These are phyloP conservation scores for Lodderomyces oxycetoniae DNA, from an alignment of 1,139 yeast species.

Conservation along the genomic window DNA sequence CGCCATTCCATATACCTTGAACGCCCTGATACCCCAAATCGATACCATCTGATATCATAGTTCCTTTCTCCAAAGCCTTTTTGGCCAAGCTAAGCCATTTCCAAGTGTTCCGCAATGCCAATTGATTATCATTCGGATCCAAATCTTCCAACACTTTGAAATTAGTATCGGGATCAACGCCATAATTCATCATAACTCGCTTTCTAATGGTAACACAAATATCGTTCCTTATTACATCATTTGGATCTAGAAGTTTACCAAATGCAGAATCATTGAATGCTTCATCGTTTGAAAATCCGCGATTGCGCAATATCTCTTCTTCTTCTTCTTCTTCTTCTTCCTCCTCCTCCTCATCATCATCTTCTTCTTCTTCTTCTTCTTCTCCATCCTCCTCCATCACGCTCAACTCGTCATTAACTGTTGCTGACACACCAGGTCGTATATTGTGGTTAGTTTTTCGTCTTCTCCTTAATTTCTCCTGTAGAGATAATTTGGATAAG, in stretches of 20 bases:
- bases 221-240: slow-evolving; percentile 51
- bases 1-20: slow-evolving; percentile 84
- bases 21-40: slow-evolving; percentile 90
- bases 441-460: neutral
- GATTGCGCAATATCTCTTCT: slow-evolving; percentile 3
- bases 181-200: slow-evolving; percentile 72
- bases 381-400: slow-evolving; percentile 22
- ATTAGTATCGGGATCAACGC: slow-evolving; percentile 63
- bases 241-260: slow-evolving; percentile 23
- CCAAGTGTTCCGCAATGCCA: slow-evolving; percentile 76
- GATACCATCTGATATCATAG: slow-evolving; percentile 61
- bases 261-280: slow-evolving; percentile 22
- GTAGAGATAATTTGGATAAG: neutral
- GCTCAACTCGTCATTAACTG: slow-evolving; percentile 15
- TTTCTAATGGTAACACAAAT: slow-evolving; percentile 62
- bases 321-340: slow-evolving; percentile 18
- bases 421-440: neutral
- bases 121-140: slow-evolving; percentile 51
- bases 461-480: neutral
- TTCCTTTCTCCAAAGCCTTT: slow-evolving; percentile 60
- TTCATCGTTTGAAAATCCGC: slow-evolving; percentile 7
- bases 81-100: slow-evolving; percentile 78
- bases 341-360: slow-evolving; percentile 22
- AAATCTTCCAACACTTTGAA: slow-evolving; percentile 54
- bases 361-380: slow-evolving; percentile 16